phyloP scores from a whole-genome alignment of 495 filamentous ascomycete genomes.

The Tuber microsphaerosporum region DNA sequence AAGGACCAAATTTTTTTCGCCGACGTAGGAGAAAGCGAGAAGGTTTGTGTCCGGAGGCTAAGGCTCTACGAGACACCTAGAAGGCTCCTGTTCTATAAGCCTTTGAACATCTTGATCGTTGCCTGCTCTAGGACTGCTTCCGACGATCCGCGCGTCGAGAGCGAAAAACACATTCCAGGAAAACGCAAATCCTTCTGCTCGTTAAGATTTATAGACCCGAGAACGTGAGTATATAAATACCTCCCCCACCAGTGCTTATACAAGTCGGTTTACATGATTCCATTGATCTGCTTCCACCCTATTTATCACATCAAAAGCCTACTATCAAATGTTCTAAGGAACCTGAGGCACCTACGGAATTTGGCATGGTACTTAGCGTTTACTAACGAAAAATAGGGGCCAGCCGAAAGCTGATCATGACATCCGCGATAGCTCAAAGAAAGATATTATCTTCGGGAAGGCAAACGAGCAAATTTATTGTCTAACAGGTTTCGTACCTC shows the following conservation, averaged over 20 bases:
- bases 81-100: constrained; percentile 37
- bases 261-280: background rate
- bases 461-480: constrained; percentile 41
- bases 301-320: background rate
- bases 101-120: constrained; percentile 38
- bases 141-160: constrained; percentile 27
- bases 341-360: background rate
- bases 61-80: constrained; percentile 38
- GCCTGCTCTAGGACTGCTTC: constrained; percentile 36
- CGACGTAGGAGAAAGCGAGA: constrained; percentile 37
- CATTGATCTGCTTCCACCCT: background rate
- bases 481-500: constrained; percentile 29
- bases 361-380: background rate
- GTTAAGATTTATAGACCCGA: constrained; percentile 37
- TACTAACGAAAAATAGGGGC: constrained; percentile 21
- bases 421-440: constrained; percentile 32
- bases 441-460: constrained; percentile 37
- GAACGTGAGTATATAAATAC: constrained; percentile 28
- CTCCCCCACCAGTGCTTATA: background rate
- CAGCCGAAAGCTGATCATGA: constrained; percentile 30
- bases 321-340: background rate
- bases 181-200: constrained; percentile 35
- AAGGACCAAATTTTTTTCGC: constrained; percentile 40
- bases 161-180: constrained; percentile 26
- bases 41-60: constrained; percentile 39